Base-by-base conservation (phyloP, 192 early-diverging fungal genomes). In the Coemansia sp. region DNA sequence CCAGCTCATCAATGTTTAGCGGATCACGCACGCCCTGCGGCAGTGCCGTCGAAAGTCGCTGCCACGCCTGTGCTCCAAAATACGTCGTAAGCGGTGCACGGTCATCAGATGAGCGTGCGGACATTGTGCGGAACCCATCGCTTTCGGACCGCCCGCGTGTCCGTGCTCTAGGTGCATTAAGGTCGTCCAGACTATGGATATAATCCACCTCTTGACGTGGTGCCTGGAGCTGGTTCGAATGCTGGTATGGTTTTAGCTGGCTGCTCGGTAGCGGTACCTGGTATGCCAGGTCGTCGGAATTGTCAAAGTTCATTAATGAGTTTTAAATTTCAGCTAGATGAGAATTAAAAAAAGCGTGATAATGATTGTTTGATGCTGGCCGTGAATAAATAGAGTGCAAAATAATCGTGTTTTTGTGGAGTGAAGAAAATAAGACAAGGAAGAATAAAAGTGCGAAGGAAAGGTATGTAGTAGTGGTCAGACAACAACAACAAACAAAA, bases 1-100 rank as follows among this genome's bases (percentile, higher is more conserved):
- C 81, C 45, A 83, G 75, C 72, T 83, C 81, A 39, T 83, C 75
- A 32, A 83, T 83, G 67, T 83, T 83, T 12, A 83, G 70, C 22
- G 81, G 81, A 64, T 83, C 81, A 32, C 70, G 81, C 51, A 83
- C 81, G 5, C 72, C 81, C 41, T 72, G 64, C 20, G 80, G 80
- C 20, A 83, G 67, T 1, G 63, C 71, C 4, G 74, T 66, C 43
- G 79, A 82, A 72, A 77, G 67, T 37, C 72, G 80, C 63, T 78
- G 80, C 80, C 80, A 83, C 14, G 72, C 66, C 48, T 67, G 72
- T 3, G 57, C 61, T 2, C 66, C 80, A 38, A 83, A 77, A 38
- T 76, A 76, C 52, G 79, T 82, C 4, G 78, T 67, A 41, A 82
- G 61, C n/a, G 75, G 69, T 4, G 64, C 72, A 14, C 72, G 72